phyloP scores from a whole-genome alignment of 2,329 filamentous ascomycete genomes.

The Microcyclosporella mali region DNA sequence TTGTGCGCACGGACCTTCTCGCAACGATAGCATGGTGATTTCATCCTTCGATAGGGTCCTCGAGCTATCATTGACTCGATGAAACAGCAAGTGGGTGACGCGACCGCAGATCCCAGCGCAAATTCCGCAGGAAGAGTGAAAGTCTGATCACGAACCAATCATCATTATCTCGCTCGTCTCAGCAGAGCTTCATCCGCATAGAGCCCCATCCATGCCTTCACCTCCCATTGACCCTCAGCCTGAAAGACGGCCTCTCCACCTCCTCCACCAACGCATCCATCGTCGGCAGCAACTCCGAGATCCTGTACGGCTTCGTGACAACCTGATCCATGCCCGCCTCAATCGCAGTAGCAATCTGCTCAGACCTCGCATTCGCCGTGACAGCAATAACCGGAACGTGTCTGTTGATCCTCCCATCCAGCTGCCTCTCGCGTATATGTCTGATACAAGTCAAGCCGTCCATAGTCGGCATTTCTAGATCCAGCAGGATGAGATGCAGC shows the following conservation, averaged over 20 bases:
- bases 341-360: slow-evolving; percentile 28
- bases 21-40: too few relatives aligned
- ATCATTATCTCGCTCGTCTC: too few relatives aligned
- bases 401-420: slow-evolving; percentile 33
- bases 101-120: too few relatives aligned
- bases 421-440: slow-evolving; percentile 27
- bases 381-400: slow-evolving; percentile 31
- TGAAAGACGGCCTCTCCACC: background rate
- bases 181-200: too few relatives aligned
- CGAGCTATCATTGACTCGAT: too few relatives aligned
- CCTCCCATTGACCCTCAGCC: background rate
- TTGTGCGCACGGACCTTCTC: too few relatives aligned
- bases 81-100: too few relatives aligned
- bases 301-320: slow-evolving; percentile 32
- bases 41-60: too few relatives aligned
- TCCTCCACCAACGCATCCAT: slow-evolving; percentile 27
- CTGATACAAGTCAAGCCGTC: slow-evolving; percentile 28
- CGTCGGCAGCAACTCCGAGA: slow-evolving; percentile 31
- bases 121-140: too few relatives aligned
- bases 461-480: slow-evolving; percentile 33
- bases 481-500: slow-evolving; percentile 28
- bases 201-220: background rate
- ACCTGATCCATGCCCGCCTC: slow-evolving; percentile 32
- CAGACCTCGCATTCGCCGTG: slow-evolving; percentile 30
- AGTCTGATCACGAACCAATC: too few relatives aligned